phyloP scores from a whole-genome alignment of 768 basidiomycete species.

The Leccinum arenicola region DNA sequence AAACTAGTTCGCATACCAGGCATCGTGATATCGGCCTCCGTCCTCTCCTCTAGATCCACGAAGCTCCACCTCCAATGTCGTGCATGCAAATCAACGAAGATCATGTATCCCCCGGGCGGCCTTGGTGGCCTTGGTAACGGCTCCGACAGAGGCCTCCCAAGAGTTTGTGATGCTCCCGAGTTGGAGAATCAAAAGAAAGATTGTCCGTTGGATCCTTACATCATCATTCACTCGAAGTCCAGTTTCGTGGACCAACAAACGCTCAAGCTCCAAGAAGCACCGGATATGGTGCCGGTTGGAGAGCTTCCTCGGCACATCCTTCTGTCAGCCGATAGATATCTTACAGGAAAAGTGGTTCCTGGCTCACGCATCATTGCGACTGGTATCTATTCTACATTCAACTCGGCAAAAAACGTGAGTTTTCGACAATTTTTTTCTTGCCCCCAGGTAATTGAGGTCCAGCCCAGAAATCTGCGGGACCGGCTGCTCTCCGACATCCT shows the following conservation, averaged over 20 bases:
- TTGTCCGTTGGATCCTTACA: conserved; percentile 94
- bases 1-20: conserved; percentile 96
- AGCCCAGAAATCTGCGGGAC: conserved; percentile 70
- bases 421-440: background rate
- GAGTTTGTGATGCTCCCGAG: conserved; percentile 80
- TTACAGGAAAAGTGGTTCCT: conserved; percentile 92
- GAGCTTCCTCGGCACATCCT: conserved; percentile 96
- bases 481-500: conserved; percentile 87
- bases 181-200: conserved; percentile 87
- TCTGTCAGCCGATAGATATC: conserved; percentile 83
- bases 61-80: conserved; percentile 92
- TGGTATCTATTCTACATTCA: conserved; percentile 96
- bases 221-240: conserved; percentile 93
- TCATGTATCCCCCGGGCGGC: conserved; percentile 72
- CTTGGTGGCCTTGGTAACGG: conserved; percentile 88
- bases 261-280: conserved; percentile 96
- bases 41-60: conserved; percentile 89
- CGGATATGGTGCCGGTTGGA: conserved; percentile 99
- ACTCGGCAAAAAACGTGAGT: conserved; percentile 79
- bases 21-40: conserved; percentile 96
- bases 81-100: conserved; percentile 78
- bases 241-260: conserved; percentile 94
- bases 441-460: background rate
- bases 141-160: conserved; percentile 79
- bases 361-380: conserved; percentile 95